Percentiles rank a stretch among this genome's conserved stretches.
Evolutionary conservation across 2,329 filamentous ascomycete species (phyloP).

Genomic region (Fusarium nematophilum): DNA sequence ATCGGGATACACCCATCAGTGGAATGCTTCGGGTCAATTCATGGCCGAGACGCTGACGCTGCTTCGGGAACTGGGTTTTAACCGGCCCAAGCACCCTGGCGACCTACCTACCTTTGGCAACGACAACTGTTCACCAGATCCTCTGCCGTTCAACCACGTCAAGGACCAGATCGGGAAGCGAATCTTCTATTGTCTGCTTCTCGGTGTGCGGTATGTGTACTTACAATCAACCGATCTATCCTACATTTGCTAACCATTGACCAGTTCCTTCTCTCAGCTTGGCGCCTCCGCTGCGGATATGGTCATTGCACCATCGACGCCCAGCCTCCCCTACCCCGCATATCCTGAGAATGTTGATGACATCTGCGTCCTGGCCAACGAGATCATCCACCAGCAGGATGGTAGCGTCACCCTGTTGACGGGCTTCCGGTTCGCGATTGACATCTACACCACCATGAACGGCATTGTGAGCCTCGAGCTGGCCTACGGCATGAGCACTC

Average conservation of each 20-base stretch:
- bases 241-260: slow-evolving; percentile 7
- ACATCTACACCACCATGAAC: slow-evolving; percentile 84
- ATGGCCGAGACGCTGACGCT: slow-evolving; percentile 79
- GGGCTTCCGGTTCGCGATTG: slow-evolving; percentile 83
- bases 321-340: slow-evolving; percentile 80
- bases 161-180: slow-evolving; percentile 79
- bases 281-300: slow-evolving; percentile 78
- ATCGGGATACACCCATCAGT: slow-evolving; percentile 75
- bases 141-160: slow-evolving; percentile 72
- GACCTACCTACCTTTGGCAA: slow-evolving; percentile 55
- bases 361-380: slow-evolving; percentile 77
- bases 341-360: slow-evolving; percentile 87
- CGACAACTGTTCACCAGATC: slow-evolving; percentile 52
- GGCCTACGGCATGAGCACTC: slow-evolving; percentile 80
- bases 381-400: slow-evolving; percentile 76
- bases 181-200: slow-evolving; percentile 87
- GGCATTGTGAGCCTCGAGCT: slow-evolving; percentile 82
- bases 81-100: slow-evolving; percentile 62
- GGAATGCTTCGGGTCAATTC: slow-evolving; percentile 75
- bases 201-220: slow-evolving; percentile 71
- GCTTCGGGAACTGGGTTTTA: slow-evolving; percentile 74
- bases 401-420: slow-evolving; percentile 76
- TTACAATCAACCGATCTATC: no score
- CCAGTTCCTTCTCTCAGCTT: slow-evolving; percentile 80
- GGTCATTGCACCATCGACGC: slow-evolving; percentile 80